Evolutionary conservation across 495 filamentous ascomycete genomes (phyloP).

Genomic region (Tirmania nivea): DNA sequence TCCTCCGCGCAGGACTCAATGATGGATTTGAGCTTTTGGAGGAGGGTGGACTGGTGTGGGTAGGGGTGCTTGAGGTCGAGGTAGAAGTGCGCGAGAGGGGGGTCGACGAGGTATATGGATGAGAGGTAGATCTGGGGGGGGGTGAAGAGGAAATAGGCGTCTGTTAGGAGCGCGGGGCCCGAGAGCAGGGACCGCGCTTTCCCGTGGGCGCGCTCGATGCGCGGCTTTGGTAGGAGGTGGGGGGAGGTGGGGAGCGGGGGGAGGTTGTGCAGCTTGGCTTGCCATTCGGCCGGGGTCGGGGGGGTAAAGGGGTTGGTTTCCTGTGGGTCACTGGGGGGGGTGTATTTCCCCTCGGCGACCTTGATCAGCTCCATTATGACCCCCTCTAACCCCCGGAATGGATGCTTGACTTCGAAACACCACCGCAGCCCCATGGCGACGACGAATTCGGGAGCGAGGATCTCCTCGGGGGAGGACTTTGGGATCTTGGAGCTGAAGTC

Average conservation of each 20-base stretch:
- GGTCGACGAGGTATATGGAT: constrained; percentile 52
- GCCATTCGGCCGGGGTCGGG: neutral
- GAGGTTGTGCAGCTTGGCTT: constrained; percentile 4
- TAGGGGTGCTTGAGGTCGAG: constrained; percentile 46
- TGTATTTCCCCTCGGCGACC: constrained; percentile 31
- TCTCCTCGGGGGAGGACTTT: constrained; percentile 33
- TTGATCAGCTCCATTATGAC: constrained; percentile 62
- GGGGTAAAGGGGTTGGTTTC: neutral
- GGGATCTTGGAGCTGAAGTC: constrained; percentile 36
- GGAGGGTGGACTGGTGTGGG: constrained; percentile 34
- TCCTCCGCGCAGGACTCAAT: constrained; percentile 48
- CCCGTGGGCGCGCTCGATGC: constrained; percentile 46
- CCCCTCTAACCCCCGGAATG: constrained; percentile 68
- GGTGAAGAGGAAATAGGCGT: constrained; percentile 89
- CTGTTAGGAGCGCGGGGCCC: constrained; percentile 59
- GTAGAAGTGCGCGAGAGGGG: constrained; percentile 46
- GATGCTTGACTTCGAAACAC: constrained; percentile 79
- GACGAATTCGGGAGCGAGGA: constrained; percentile 75
- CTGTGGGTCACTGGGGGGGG: constrained; percentile 20
- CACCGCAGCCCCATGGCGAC: constrained; percentile 85
- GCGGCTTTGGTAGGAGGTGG: constrained; percentile 8
- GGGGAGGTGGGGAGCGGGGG: constrained; percentile 1
- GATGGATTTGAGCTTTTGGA: constrained; percentile 58
- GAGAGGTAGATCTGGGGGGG: constrained; percentile 84
- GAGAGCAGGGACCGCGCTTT: constrained; percentile 53